Conservation (phyloP, 1,284 basidiomycete genomes). For the Pisolithus thermaeus region DNA sequence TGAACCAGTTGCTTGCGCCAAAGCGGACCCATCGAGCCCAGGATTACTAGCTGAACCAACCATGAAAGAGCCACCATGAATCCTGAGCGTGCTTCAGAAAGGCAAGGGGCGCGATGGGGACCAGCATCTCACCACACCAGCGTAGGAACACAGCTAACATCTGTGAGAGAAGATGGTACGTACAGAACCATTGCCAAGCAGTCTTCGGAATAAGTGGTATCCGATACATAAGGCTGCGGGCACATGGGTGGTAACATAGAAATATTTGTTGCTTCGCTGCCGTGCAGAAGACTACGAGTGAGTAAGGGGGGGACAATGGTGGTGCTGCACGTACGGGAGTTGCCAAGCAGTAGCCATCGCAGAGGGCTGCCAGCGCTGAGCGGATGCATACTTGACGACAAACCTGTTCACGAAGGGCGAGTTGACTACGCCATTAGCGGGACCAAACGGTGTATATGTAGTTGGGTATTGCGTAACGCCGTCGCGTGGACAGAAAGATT, state of each 20-base stretch:
- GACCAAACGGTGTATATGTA: conserved; percentile 47
- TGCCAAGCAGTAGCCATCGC: conserved; percentile 48
- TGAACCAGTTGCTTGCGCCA: conserved; percentile 67
- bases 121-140: conserved; percentile 53
- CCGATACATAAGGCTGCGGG: conserved; percentile 51
- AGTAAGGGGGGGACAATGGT: not conserved
- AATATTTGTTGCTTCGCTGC: conserved; percentile 47
- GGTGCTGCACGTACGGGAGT: conserved; percentile 49
- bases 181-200: conserved; percentile 76
- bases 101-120: not conserved
- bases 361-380: conserved; percentile 55
- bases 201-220: conserved; percentile 59
- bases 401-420: conserved; percentile 48
- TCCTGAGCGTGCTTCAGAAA: conserved; percentile 41
- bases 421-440: conserved; percentile 47
- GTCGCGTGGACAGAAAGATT: conserved; percentile 34
- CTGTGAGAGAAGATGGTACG: conserved; percentile 43
- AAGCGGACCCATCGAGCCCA: conserved; percentile 73
- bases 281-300: conserved; percentile 17
- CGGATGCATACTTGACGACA: conserved; percentile 59
- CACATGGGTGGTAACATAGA: conserved; percentile 62
- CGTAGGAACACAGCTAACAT: conserved; percentile 41
- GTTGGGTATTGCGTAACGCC: conserved; percentile 21
- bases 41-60: conserved; percentile 65
- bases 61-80: conserved; percentile 83